Conservation (phyloP, 257 asterid species). For the Marsdenia floribunda region DNA sequence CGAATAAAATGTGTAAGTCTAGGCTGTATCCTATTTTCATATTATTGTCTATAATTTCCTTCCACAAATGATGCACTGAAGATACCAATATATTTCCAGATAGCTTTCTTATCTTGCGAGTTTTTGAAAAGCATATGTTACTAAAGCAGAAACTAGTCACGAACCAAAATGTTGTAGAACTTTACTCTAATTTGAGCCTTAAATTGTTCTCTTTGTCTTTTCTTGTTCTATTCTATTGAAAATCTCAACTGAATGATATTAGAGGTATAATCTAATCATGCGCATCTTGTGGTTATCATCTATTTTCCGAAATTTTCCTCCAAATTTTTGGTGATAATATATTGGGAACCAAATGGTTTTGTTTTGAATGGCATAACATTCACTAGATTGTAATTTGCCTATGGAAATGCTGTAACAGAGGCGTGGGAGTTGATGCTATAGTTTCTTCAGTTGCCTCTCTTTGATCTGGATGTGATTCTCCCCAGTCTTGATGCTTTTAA, state of each 20-base stretch:
- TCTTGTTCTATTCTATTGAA: not conserved
- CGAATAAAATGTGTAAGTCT: conserved; percentile 26
- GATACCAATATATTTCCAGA: not conserved
- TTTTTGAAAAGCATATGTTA: conserved; percentile 1
- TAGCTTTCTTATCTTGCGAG: not conserved
- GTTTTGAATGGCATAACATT: not conserved
- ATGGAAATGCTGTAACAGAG: not conserved
- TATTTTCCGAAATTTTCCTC: not conserved
- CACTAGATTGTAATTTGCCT: not conserved
- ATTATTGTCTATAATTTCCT: not conserved
- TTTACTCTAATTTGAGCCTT: not conserved
- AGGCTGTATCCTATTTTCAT: conserved; percentile 11
- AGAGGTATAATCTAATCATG: not conserved
- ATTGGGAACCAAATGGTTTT: not conserved
- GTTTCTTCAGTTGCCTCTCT: not conserved
- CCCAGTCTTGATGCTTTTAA: not conserved
- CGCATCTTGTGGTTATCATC: not conserved
- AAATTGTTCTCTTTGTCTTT: not conserved
- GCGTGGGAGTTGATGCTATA: not conserved
- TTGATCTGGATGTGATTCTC: not conserved
- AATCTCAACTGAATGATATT: not conserved
- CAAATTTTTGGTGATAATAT: not conserved
- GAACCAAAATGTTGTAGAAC: not conserved
- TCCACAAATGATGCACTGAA: not conserved
- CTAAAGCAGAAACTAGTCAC: not conserved